Base-by-base conservation (phyloP, 768 basidiomycete genomes). In the Porphyrellus cyaneotinctus region DNA sequence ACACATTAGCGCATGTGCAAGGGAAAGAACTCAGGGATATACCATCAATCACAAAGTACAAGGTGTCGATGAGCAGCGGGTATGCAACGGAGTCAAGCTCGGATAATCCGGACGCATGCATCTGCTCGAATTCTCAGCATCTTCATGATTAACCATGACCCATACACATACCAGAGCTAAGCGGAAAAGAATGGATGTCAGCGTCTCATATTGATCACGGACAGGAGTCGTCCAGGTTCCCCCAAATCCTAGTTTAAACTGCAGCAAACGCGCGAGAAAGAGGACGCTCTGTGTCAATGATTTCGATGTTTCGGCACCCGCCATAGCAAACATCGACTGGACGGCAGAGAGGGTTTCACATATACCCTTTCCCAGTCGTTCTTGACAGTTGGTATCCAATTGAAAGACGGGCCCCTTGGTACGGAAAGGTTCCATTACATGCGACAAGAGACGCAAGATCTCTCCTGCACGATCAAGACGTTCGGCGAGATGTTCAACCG, bases 21-120 rank as follows among this genome's bases (percentile, higher is more conserved):
- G 18, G n/a, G 2, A 28, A 24, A 23, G 15, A 28, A 13, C 3
- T 6, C 9, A 28, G 14, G 10, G 24, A 56, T 77, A 52, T 59
- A 88, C 89, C 89, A 62, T 91, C 90, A 28, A 87, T 74, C 9
- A 88, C 68, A 62, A 84, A 87, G 59, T 82, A 81, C 1, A 88
- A 70, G 4, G 89, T 91, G 70, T 92, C 89, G 22, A 89, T 66
- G 30, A 91, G 69, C 38, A 90, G 64, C 0, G 85, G 78, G 68
- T 83, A 90, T 41, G 79, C 72, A 38, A 83, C 74, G 2, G 79
- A 66, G 60, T 87, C 81, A 10, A 81, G 67, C 47, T 75, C 58
- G 4, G 58, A 70, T 37, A 72, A 69, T n/a, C 83, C 80, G 6
- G 76, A 68, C 13, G 78, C 80, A 52, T 82, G 78, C 18, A 77